Evolutionary conservation across 768 basidiomycete species (phyloP), one percentile per base, ranked within the genome.

Genomic region (Cystofilobasidium capitatum): DNA sequence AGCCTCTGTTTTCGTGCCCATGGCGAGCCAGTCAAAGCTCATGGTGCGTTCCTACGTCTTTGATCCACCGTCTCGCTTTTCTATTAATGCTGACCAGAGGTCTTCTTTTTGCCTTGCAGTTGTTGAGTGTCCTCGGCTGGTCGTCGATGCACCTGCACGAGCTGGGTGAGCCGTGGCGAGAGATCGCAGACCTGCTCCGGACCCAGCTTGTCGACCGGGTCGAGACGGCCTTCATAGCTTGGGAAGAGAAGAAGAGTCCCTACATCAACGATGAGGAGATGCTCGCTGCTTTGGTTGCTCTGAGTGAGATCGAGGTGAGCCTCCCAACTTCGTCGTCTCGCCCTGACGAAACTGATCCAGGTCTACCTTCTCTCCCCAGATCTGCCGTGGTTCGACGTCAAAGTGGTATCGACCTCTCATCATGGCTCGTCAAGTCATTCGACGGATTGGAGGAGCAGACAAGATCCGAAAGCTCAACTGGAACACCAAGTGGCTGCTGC

Each of bases 131-230:
- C 29, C 63, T 69, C 13, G 55, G 57, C 24, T 69, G 68, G 68
- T 63, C 68, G 1, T 62, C 68, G 10, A 69, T 64, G 62, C 68
- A 69, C 45, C 63, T 69, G 26, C 44, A 54, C 40, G 68, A 69
- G 36, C 29, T 47, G 9, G 68, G 68, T 9, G 62, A 61, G 42
- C 57, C 57, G 13, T 69, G 68, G 68, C 17, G 51, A 3, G 66
- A 68, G 33, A 68, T 68, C 26, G 59, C 66, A 24, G 59, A 62
- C 29, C 45, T 62, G 0, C 37, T 64, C 33, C 36, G 29, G 12
- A 55, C 26, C 22, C 49, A 64, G 31, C 42, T 49, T 49, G 40
- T 26, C n/a, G 49, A 29, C 8, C 33, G 63, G 4, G 45, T 58
- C 33, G 37, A 45, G 35, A 58, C 59, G 33, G 45, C 62, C 1